These are phyloP conservation scores for Megacollybia marginata DNA, from an alignment of 768 basidiomycete species.

Conservation along the genomic window DNA sequence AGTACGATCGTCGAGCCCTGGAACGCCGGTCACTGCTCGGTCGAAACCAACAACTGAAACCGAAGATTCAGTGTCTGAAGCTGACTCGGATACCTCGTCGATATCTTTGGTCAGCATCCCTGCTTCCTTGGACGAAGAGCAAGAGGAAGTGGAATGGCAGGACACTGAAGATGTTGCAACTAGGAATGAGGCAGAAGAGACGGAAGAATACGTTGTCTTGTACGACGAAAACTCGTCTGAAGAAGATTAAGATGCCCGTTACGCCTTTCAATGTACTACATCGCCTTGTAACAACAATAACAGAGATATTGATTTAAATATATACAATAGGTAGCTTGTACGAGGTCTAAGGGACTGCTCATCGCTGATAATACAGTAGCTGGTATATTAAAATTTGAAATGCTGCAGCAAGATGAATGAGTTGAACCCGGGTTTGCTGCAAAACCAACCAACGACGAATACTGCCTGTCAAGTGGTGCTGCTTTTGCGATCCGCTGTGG, in stretches of 20 bases:
- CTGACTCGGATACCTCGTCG: constrained; percentile 40
- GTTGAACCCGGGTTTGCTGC: no score
- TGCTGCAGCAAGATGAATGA: no score
- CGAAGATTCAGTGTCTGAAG: constrained; percentile 21
- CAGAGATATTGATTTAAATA: not conserved
- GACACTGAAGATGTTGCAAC: constrained; percentile 36
- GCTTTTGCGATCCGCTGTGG: no score
- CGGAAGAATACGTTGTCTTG: constrained; percentile 61
- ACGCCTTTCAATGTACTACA: not conserved
- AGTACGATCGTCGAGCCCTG: constrained; percentile 7
- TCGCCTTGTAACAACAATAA: not conserved
- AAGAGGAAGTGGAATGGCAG: constrained; percentile 51
- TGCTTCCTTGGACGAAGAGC: constrained; percentile 46
- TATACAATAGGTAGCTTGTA: not conserved
- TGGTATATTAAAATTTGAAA: no score
- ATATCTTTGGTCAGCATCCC: constrained; percentile 56
- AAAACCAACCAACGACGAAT: no score
- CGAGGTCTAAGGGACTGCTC: no score
- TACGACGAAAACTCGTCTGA: constrained; percentile 61
- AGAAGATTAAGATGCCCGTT: constrained; percentile 25
- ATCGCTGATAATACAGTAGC: no score
- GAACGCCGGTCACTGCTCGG: constrained; percentile 5
- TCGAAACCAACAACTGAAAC: not conserved
- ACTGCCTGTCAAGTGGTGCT: no score
- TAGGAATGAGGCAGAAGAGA: constrained; percentile 18